These are phyloP conservation scores for Hevea brasiliensis DNA, from an alignment of 345 rosid species.

Conservation along the genomic window DNA sequence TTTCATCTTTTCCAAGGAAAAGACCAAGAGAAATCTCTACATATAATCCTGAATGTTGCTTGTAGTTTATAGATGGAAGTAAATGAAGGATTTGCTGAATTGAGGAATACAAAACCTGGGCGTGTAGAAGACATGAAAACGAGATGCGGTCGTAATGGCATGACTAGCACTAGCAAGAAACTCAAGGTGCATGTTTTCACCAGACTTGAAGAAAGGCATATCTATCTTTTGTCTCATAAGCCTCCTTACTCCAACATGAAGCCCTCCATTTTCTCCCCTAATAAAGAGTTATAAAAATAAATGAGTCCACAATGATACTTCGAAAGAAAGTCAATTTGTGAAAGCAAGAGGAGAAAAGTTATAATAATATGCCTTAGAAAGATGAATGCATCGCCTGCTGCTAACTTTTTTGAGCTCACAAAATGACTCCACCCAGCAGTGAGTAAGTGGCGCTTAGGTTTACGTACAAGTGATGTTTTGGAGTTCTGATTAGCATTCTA, in stretches of 20 bases:
- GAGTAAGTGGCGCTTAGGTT: conserved; percentile 97
- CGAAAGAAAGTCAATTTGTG: too few relatives aligned
- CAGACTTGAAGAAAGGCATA: conserved; percentile 90
- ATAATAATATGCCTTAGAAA: conserved; percentile 71
- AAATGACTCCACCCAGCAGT: conserved; percentile 99
- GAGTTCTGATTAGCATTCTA: too few relatives aligned
- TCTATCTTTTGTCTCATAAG: conserved; percentile 82
- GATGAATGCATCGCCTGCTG: conserved; percentile 98
- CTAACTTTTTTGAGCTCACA: conserved; percentile 95
- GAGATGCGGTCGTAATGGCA: conserved; percentile 83
- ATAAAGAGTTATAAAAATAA: conserved; percentile 12
- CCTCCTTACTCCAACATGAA: conserved; percentile 95
- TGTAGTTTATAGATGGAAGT: too few relatives aligned
- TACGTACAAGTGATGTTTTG: conserved; percentile 53
- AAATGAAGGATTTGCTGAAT: too few relatives aligned
- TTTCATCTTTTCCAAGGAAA: too few relatives aligned
- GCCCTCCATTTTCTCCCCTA: conserved; percentile 96
- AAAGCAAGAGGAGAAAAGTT: background rate
- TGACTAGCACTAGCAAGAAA: conserved; percentile 98
- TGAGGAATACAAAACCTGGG: conserved; percentile 56
- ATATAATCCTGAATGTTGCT: too few relatives aligned
- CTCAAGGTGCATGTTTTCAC: conserved; percentile 98
- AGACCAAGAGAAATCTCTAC: too few relatives aligned
- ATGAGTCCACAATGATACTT: too few relatives aligned
- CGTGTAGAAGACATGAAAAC: conserved; percentile 94